A percentile compares a stretch with the other conserved stretches of the same genome.
Conservation (phyloP, 2,329 filamentous ascomycete species). For the Drechslera avenae region DNA sequence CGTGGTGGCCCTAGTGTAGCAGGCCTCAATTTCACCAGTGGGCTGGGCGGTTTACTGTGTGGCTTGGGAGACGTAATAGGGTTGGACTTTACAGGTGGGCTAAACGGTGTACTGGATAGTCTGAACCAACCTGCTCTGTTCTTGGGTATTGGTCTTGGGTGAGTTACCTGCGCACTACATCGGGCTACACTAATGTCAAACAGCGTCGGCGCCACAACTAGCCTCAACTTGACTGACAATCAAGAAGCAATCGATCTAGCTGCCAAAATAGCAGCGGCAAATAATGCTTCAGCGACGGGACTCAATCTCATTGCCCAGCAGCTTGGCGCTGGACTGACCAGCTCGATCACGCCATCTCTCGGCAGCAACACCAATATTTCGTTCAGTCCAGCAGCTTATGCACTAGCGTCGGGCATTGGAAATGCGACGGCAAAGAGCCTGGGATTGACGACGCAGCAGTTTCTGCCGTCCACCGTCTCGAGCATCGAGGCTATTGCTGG, state of each 20-base stretch:
- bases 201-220: conserved; percentile 35
- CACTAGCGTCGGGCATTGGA: conserved; percentile 37
- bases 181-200: conserved; percentile 7
- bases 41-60: conserved; percentile 17
- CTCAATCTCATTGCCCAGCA: conserved; percentile 34
- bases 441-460: conserved; percentile 27
- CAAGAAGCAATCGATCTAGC: conserved; percentile 24
- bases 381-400: conserved; percentile 29
- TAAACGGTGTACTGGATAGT: conserved; percentile 17
- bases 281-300: conserved; percentile 29
- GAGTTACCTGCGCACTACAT: not conserved
- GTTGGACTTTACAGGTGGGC: conserved; percentile 18
- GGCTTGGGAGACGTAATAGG: conserved; percentile 18
- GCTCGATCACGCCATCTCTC: conserved; percentile 26
- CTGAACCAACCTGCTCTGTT: conserved; percentile 32
- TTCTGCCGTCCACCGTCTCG: conserved; percentile 21
- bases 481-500: conserved; percentile 31
- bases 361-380: not conserved
- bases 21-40: conserved; percentile 17
- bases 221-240: conserved; percentile 31
- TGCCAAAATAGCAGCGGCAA: conserved; percentile 23
- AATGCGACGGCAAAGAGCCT: conserved; percentile 34
- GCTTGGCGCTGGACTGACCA: conserved; percentile 31
- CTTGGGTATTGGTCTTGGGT: conserved; percentile 40
- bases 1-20: not conserved